Percentiles rank a stretch among this genome's conserved stretches.
phyloP scores from a whole-genome alignment of 2,329 filamentous ascomycete species.

The Botrytis cinerea region DNA sequence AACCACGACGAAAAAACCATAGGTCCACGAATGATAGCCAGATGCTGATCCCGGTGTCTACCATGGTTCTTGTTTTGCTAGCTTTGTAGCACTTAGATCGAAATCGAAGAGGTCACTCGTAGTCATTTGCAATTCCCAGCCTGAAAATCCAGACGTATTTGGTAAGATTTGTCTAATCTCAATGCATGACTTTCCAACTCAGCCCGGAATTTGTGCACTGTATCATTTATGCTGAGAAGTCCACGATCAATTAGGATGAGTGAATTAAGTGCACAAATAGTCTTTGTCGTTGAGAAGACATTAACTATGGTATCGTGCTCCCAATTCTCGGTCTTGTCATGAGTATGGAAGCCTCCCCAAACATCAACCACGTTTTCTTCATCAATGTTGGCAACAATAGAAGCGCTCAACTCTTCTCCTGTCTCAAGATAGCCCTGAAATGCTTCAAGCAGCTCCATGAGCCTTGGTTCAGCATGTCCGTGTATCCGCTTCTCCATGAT shows the following conservation, averaged over 20 bases:
- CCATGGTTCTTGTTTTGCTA: slow-evolving; percentile 47
- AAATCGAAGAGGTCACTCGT: neutral
- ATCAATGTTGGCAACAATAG: slow-evolving; percentile 46
- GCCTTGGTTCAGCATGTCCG: slow-evolving; percentile 44
- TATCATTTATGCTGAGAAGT: slow-evolving; percentile 1
- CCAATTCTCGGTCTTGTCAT: slow-evolving; percentile 43
- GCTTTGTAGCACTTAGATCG: neutral
- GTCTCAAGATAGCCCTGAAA: slow-evolving; percentile 44
- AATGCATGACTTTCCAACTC: slow-evolving; percentile 6
- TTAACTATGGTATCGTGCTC: slow-evolving; percentile 43
- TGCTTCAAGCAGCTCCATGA: slow-evolving; percentile 42
- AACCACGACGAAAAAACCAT: slow-evolving; percentile 49
- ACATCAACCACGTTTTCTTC: slow-evolving; percentile 49
- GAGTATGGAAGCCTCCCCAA: slow-evolving; percentile 47
- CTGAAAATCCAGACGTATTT: slow-evolving; percentile 1
- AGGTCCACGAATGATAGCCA: slow-evolving; percentile 47
- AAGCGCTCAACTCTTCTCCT: slow-evolving; percentile 49
- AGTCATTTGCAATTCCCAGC: neutral
- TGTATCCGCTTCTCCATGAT: slow-evolving; percentile 33
- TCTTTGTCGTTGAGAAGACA: slow-evolving; percentile 48
- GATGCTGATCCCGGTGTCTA: slow-evolving; percentile 49
- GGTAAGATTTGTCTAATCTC: slow-evolving; percentile 1
- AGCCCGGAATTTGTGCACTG: neutral
- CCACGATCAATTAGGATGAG: slow-evolving; percentile 6
- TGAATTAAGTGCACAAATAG: slow-evolving; percentile 35